Conservation (phyloP, 352 stramenopile species). For the Globisporangium perplexum region DNA sequence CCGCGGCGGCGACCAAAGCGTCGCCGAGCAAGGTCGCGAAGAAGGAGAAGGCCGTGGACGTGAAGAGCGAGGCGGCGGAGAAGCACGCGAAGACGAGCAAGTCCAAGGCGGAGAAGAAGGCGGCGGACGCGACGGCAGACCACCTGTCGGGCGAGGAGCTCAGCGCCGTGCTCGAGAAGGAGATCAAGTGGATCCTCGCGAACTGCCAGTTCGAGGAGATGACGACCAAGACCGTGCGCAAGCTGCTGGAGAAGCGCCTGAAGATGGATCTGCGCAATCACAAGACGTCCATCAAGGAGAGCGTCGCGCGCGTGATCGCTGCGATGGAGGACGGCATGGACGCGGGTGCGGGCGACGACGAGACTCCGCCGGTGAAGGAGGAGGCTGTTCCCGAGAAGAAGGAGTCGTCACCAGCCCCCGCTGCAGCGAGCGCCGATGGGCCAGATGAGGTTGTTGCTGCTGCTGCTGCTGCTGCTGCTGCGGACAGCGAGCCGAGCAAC, state of each 20-base stretch:
- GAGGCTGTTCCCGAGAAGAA: neutral
- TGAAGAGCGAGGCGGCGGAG: constrained; percentile 22
- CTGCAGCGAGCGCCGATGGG: neutral
- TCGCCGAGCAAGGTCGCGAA: constrained; percentile 39
- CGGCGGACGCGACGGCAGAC: neutral
- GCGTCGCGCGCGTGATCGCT: constrained; percentile 66
- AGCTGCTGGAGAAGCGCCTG: constrained; percentile 63
- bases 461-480: no score
- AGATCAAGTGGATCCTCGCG: constrained; percentile 75
- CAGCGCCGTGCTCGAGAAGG: constrained; percentile 54
- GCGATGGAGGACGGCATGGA: constrained; percentile 58
- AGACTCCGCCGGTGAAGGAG: neutral
- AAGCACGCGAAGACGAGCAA: constrained; percentile 3
- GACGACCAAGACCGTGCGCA: constrained; percentile 77
- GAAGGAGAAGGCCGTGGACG: constrained; percentile 25
- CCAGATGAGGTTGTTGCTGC: neutral
- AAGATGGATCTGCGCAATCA: constrained; percentile 68
- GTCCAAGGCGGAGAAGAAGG: constrained; percentile 8
- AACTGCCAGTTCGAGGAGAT: constrained; percentile 81
- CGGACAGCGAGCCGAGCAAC: no score
- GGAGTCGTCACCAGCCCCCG: neutral
- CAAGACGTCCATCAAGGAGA: constrained; percentile 70
- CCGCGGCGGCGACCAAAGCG: neutral
- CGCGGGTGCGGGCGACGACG: constrained; percentile 4
- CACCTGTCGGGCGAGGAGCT: constrained; percentile 36